phyloP scores from a whole-genome alignment of 2,329 filamentous ascomycete genomes.

The Phialophora tarda region DNA sequence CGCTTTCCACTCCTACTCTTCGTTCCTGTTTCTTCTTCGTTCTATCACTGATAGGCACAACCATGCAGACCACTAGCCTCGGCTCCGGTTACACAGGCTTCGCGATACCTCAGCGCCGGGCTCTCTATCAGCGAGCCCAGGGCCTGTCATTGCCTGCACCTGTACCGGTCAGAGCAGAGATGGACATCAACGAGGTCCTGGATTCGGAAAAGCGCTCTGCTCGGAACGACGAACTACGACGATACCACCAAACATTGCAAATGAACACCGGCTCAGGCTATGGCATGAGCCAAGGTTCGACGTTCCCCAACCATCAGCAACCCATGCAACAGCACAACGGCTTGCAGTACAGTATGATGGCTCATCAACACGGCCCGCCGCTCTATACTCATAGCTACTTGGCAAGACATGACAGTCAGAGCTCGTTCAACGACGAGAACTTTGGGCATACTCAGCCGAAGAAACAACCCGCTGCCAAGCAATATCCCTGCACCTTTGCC shows the following conservation, averaged over 20 bases:
- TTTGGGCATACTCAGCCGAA: conserved; percentile 51
- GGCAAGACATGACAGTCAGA: conserved; percentile 32
- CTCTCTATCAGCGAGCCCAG: conserved; percentile 30
- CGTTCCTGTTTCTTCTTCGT: conserved; percentile 24
- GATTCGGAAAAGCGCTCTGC: conserved; percentile 56
- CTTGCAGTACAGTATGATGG: conserved; percentile 57
- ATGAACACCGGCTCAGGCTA: conserved; percentile 54
- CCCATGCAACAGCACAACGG: conserved; percentile 57
- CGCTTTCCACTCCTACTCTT: conserved; percentile 20
- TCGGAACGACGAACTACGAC: conserved; percentile 51
- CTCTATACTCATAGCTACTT: conserved; percentile 53
- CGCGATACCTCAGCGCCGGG: conserved; percentile 26
- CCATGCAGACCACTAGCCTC: conserved; percentile 37
- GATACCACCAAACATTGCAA: conserved; percentile 52
- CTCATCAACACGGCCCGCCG: conserved; percentile 61
- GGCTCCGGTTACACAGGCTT: conserved; percentile 26
- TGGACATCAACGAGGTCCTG: conserved; percentile 60
- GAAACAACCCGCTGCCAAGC: conserved; percentile 65
- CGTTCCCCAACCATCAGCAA: conserved; percentile 53
- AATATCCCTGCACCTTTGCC: conserved; percentile 74
- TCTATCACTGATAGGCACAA: conserved; percentile 26
- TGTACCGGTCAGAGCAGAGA: conserved; percentile 41
- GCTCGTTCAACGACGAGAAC: conserved; percentile 49
- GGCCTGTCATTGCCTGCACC: conserved; percentile 26
- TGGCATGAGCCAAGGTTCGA: conserved; percentile 60